Evolutionary conservation across 257 asterid genomes (phyloP).

Genomic region (Jaltomata sinuosa): DNA sequence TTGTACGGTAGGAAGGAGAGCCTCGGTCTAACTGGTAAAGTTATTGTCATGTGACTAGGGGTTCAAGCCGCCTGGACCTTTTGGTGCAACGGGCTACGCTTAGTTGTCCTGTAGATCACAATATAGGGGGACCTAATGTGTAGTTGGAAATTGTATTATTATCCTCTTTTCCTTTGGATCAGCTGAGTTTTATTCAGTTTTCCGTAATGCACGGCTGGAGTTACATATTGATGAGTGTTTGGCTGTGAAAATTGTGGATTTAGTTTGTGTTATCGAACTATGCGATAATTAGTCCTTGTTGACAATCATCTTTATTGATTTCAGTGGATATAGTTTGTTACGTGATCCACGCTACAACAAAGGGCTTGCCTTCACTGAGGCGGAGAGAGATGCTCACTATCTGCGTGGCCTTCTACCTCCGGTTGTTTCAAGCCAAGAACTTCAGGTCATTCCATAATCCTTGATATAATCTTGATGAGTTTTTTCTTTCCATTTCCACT

Average conservation of each 20-base stretch:
- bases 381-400: slow-evolving; percentile 86
- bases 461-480: not conserved
- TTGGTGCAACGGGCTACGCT: too few relatives aligned
- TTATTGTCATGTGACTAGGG: too few relatives aligned
- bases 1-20: too few relatives aligned
- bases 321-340: slow-evolving; percentile 68
- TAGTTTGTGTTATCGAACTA: not conserved
- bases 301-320: not conserved
- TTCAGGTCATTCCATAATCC: slow-evolving; percentile 49
- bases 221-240: not conserved
- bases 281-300: not conserved
- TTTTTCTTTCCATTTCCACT: not conserved
- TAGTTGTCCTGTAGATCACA: not conserved
- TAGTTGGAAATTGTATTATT: not conserved
- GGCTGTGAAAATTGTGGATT: not conserved
- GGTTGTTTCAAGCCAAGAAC: slow-evolving; percentile 54
- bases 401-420: slow-evolving; percentile 92
- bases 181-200: not conserved
- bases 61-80: too few relatives aligned
- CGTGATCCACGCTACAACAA: slow-evolving; percentile 91
- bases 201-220: not conserved
- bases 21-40: too few relatives aligned
- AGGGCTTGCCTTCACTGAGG: slow-evolving; percentile 75
- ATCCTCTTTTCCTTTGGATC: not conserved
- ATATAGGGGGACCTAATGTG: not conserved